Conservation (phyloP, 768 basidiomycete species). For the Mrakia frigida region DNA sequence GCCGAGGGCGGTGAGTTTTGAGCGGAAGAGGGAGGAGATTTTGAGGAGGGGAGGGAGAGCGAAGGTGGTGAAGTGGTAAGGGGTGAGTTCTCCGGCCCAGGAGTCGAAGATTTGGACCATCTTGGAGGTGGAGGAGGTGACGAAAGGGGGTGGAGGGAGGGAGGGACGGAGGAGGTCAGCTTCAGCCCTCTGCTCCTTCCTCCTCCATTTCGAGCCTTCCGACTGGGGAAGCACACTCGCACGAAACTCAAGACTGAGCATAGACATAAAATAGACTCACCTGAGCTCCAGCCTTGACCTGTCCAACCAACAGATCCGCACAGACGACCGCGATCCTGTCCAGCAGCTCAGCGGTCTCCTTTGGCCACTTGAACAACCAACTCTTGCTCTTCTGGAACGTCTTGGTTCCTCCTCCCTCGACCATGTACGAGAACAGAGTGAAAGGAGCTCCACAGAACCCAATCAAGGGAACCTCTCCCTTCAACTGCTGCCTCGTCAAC, state of each 20-base stretch:
- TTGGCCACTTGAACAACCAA: conserved; percentile 88
- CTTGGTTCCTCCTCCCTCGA: conserved; percentile 91
- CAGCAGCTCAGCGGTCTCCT: conserved; percentile 72
- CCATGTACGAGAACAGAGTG: conserved; percentile 98
- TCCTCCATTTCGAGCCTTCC: neutral
- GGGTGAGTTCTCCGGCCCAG: conserved; percentile 87
- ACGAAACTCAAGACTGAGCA: too few species aligned
- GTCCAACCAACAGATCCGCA: conserved; percentile 83
- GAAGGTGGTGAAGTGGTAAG: conserved; percentile 75
- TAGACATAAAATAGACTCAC: conserved; percentile 54
- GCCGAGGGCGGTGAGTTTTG: conserved; percentile 53
- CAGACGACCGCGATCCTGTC: conserved; percentile 76
- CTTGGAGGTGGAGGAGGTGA: conserved; percentile 47
- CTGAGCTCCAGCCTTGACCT: conserved; percentile 93
- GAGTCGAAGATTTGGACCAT: conserved; percentile 96
- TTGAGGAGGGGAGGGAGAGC: conserved; percentile 70
- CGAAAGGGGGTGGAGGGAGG: neutral
- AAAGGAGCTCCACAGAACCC: conserved; percentile 97
- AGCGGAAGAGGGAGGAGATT: conserved; percentile 66
- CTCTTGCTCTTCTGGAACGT: conserved; percentile 85
- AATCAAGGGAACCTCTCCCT: conserved; percentile 88
- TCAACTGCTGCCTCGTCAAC: conserved; percentile 67
- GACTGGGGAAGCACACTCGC: neutral
- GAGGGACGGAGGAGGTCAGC: too few species aligned
- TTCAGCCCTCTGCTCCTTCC: too few species aligned